Percentiles rank a stretch among this genome's conserved stretches.
Evolutionary conservation across 164 flowering plant genomes (phyloP).

Genomic region (Nelumbo lutea): DNA sequence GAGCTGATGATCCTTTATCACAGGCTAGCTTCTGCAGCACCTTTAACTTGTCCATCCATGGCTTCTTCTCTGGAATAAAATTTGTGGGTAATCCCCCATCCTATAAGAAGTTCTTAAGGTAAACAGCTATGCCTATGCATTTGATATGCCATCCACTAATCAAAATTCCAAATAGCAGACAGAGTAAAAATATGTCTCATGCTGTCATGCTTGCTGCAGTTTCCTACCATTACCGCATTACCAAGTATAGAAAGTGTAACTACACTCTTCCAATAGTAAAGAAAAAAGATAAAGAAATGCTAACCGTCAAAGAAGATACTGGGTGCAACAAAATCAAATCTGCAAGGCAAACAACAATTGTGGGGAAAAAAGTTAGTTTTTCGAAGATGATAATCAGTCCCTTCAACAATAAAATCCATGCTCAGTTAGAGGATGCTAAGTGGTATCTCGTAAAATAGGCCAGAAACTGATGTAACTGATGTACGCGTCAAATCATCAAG

Average conservation of each 20-base stretch:
- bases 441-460: too few relatives aligned
- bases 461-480: too few relatives aligned
- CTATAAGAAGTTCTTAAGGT: conserved; percentile 10
- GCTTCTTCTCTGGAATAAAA: conserved; percentile 56
- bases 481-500: too few relatives aligned
- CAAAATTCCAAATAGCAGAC: background rate
- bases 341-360: conserved; percentile 14
- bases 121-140: background rate
- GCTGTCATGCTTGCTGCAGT: background rate
- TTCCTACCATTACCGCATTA: background rate
- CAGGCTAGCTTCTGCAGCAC: conserved; percentile 66
- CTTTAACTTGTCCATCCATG: conserved; percentile 88
- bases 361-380: background rate
- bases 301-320: conserved; percentile 70
- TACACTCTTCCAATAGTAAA: background rate
- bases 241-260: background rate
- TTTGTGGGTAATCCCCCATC: conserved; percentile 13
- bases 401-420: too few relatives aligned
- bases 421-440: too few relatives aligned
- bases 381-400: too few relatives aligned
- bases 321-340: conserved; percentile 96
- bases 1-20: conserved; percentile 42
- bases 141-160: background rate
- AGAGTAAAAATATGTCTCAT: background rate
- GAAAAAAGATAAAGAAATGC: conserved; percentile 8